phyloP scores from a whole-genome alignment of 140 eudicot genomes.

The Stevia rebaudiana region DNA sequence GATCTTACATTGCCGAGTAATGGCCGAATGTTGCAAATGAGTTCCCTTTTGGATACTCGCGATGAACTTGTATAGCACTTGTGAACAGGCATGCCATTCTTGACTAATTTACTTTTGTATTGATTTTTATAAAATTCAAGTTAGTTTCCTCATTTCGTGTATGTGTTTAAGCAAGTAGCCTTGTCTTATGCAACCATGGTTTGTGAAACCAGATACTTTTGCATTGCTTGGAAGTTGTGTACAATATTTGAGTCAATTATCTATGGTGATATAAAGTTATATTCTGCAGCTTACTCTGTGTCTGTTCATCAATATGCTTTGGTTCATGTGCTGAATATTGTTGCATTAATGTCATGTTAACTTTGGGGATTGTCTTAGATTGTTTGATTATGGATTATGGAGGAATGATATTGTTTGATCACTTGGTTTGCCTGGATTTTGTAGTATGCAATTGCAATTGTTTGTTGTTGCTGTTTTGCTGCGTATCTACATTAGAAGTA shows the following conservation, averaged over 20 bases:
- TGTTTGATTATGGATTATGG: background rate
- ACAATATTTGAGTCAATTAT: constrained; percentile 5
- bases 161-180: constrained; percentile 17
- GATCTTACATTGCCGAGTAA: constrained; percentile 78
- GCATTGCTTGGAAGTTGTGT: constrained; percentile 7
- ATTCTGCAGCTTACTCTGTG: background rate
- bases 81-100: constrained; percentile 32
- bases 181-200: constrained; percentile 21
- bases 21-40: constrained; percentile 77
- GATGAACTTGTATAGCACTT: constrained; percentile 58
- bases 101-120: constrained; percentile 16
- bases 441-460: too few species aligned
- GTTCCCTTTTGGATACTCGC: constrained; percentile 42
- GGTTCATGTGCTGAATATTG: background rate
- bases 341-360: background rate
- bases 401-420: background rate
- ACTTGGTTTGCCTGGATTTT: background rate
- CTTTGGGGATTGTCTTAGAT: background rate
- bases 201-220: background rate
- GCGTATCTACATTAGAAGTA: too few species aligned
- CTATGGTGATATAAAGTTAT: background rate
- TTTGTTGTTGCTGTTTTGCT: too few species aligned
- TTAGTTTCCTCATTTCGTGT: constrained; percentile 11
- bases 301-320: background rate
- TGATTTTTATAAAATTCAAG: constrained; percentile 10